Percentiles rank a stretch among this genome's conserved stretches.
phyloP scores from a whole-genome alignment of 2,329 filamentous ascomycete species.

The Lasiodiplodia gonubiensis region DNA sequence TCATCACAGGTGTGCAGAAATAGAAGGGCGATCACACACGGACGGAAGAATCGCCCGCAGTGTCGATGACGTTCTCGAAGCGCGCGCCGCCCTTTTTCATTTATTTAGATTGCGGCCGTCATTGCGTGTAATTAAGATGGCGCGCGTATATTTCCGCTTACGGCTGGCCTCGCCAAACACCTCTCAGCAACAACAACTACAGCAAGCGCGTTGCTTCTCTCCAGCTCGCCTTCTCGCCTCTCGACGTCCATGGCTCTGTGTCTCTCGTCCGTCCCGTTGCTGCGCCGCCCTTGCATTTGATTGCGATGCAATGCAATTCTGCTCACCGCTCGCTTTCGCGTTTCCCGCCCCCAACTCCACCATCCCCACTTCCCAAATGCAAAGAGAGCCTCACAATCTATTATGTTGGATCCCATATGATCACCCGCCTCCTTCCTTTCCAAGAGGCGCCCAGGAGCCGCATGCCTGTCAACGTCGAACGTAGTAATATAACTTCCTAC shows the following conservation, averaged over 20 bases:
- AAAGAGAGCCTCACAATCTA: not conserved
- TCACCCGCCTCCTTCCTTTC: not conserved
- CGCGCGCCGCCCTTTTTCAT: conserved; percentile 12
- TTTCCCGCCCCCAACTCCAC: not conserved
- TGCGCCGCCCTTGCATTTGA: not conserved
- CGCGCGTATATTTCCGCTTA: conserved; percentile 14
- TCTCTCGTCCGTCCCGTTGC: not conserved
- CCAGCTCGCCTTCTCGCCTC: not conserved
- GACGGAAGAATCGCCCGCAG: conserved; percentile 10
- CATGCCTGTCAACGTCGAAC: conserved; percentile 22
- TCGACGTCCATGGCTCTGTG: not conserved
- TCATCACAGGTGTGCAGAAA: not conserved
- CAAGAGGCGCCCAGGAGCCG: not conserved
- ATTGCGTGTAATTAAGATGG: conserved; percentile 22
- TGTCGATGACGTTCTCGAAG: not conserved
- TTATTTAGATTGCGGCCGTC: conserved; percentile 17
- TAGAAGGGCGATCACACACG: conserved; percentile 1
- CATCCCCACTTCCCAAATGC: not conserved
- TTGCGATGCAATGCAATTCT: not conserved
- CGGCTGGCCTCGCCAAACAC: not conserved
- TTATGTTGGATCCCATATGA: not conserved
- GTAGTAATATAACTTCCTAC: conserved; percentile 16
- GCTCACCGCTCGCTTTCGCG: conserved; percentile 4
- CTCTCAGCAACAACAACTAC: not conserved
- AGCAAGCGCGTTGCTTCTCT: not conserved